Base-by-base conservation (phyloP, 345 rosid species). In the Euphorbia peplus region DNA sequence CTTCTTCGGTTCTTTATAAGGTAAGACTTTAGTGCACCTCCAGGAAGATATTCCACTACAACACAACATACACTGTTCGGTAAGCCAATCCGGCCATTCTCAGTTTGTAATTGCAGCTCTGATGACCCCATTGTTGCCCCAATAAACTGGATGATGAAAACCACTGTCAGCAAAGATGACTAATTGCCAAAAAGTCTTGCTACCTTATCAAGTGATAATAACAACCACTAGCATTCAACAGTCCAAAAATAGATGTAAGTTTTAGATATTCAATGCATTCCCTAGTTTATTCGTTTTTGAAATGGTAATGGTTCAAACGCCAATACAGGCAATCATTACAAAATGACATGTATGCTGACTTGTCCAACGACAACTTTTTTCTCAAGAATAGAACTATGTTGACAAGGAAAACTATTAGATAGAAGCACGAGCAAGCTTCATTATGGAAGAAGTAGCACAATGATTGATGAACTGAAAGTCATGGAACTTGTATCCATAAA, bases 51-150 rank as follows among this genome's bases (percentile, higher is more conserved):
- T 66, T 95, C 99, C 78, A 95, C 99, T 52, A 91, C 92, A 77
- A 91, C 98, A 85, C 99, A 95, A 35, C 99, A 92, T 9, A 95
- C 70, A 62, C 87, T 92, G 79, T 71, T 87, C 69, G 99, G 98
- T 96, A 95, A 78, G 72, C 83, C 84, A 60, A 87, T 83, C 67
- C 81, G 93, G 73, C 96, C 98, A 80, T 79, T 85, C 59, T 86
- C 93, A 3, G 96, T 87, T 81, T 95, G 98, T 77, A 92, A 70
- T 63, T 76, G 90, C 57, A 87, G 80, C 18, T 82, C 97, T 5
- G 97, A 80, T 41, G 99, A 85, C 52, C 98, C 99, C 97, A 90
- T 90, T 68, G 92, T 85, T 28, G 99, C 99, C 67, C 99, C 99
- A 60, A 88, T 82, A 78, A 95, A 95, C 99, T 95, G 86, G 70